Percentiles rank a stretch among this genome's conserved stretches.
Conservation (phyloP, 129 eudicot species). For the Centaurea solstitialis region DNA sequence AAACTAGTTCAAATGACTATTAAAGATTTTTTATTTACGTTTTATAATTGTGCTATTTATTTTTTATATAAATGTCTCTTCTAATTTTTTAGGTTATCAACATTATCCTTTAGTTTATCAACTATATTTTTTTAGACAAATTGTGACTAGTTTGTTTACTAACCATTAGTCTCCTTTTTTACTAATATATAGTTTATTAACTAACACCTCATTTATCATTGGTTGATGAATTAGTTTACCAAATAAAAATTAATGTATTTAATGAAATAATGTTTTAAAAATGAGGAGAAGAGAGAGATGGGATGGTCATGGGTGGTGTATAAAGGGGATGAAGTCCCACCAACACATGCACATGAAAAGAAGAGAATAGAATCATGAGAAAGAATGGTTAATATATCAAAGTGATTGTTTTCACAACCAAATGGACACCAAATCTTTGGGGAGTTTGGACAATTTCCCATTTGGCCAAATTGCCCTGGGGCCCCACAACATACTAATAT, state of each 20-base stretch:
- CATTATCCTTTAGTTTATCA: background rate
- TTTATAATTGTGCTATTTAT: no score
- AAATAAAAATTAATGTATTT: background rate
- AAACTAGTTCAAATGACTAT: no score
- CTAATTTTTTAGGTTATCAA: no score
- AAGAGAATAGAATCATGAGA: slow-evolving; percentile 30
- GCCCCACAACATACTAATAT: slow-evolving; percentile 8
- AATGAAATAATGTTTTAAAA: background rate
- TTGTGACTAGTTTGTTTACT: background rate
- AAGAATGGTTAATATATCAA: slow-evolving; percentile 31
- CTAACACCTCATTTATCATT: background rate
- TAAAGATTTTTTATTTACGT: no score
- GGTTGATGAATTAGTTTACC: background rate
- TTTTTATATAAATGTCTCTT: no score
- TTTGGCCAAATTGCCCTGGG: slow-evolving; percentile 13
- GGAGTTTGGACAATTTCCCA: slow-evolving; percentile 11
- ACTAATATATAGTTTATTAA: no score
- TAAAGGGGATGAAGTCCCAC: slow-evolving; percentile 34
- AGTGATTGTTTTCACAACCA: slow-evolving; percentile 37
- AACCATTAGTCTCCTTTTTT: no score
- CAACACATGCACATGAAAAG: slow-evolving; percentile 38
- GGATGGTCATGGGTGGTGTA: slow-evolving; percentile 1
- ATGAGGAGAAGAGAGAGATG: background rate
- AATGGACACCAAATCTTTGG: slow-evolving; percentile 39
- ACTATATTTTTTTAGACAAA: background rate